Base-by-base conservation (phyloP, 2,329 filamentous ascomycete species). In the Amauroascus niger region DNA sequence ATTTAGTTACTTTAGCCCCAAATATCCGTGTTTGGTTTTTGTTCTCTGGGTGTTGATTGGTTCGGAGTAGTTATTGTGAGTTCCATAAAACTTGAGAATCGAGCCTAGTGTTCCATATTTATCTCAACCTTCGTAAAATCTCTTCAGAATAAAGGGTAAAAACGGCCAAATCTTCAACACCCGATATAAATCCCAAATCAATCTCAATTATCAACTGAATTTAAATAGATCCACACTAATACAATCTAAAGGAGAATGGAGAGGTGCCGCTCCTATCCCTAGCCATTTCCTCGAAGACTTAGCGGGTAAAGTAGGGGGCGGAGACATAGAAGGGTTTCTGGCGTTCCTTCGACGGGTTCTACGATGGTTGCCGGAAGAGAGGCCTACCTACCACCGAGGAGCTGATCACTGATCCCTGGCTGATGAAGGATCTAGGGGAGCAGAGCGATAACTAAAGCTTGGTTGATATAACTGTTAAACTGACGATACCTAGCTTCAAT, bases 351-450 rank as follows among this genome's bases (percentile, higher is more conserved):
- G 57, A 33, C 56, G 39, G 39, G 56, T 60, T 22, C 48, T 63
- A 7, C 43, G 57, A 20, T 63, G 59, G 59, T 48, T 60, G 5
- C 61, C 60, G 9, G 59, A 63, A 53, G 60, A 61, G 28, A 53
- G 60, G 13, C 55, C 59, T 6, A 53, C 50, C 2, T 54, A n/a
- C n/a, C n/a, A n/a, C 55, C 1, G 40, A 58, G 18, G 59, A 62
- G n/a, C 56, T 62, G 8, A 24, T 53, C 2, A 45, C 11, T 20
- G 37, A 40, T 11, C 37, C 37, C 37, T 40, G 37, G 37, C 18
- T 40, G 11, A 40, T 40, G 37, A 20, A 40, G 37, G 37, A 16
- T 8, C 37, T 40, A 2, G 37, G 14, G 5, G 37, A 40, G 9
- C 11, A 32, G 33, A 35, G 4, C n/a, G 33, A 6, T 30, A 30